Evolutionary conservation across 768 basidiomycete genomes (phyloP).

Genomic region (Pisolithus marmoratus): DNA sequence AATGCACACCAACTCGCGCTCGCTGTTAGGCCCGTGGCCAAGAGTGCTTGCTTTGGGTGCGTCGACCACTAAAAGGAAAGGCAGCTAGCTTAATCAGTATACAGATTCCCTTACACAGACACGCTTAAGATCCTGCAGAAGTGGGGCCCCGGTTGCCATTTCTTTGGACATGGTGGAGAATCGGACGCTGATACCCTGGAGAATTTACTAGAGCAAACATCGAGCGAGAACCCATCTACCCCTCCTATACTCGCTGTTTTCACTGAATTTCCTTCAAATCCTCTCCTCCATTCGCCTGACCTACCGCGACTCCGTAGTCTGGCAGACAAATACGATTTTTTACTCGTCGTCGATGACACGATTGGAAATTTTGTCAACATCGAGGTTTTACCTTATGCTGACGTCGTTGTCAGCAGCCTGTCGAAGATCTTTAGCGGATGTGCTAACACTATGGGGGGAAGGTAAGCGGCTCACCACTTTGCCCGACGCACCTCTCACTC

Average conservation of each 20-base stretch:
- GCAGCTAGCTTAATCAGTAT: no score
- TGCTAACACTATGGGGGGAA: conserved; percentile 96
- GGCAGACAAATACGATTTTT: conserved; percentile 84
- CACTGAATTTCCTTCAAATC: conserved; percentile 95
- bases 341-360: conserved; percentile 90
- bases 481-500: not conserved
- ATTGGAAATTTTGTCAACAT: conserved; percentile 94
- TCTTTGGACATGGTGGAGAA: conserved; percentile 77
- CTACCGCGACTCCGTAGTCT: conserved; percentile 66
- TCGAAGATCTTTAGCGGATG: conserved; percentile 95
- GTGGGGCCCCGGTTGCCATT: conserved; percentile 93
- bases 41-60: conserved; percentile 93
- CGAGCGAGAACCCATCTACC: conserved; percentile 28
- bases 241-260: conserved; percentile 77
- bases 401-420: conserved; percentile 87
- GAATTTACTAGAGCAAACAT: conserved; percentile 46
- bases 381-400: conserved; percentile 78
- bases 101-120: conserved; percentile 91
- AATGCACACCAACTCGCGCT: conserved; percentile 73
- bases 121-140: conserved; percentile 92
- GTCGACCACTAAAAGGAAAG: conserved; percentile 19
- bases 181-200: conserved; percentile 72
- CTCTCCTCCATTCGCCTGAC: conserved; percentile 81
- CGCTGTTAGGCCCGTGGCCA: conserved; percentile 46
- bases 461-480: conserved; percentile 44